Base-by-base conservation (phyloP, 2,329 filamentous ascomycete genomes). In the Magnaporthiopsis rhizophila region DNA sequence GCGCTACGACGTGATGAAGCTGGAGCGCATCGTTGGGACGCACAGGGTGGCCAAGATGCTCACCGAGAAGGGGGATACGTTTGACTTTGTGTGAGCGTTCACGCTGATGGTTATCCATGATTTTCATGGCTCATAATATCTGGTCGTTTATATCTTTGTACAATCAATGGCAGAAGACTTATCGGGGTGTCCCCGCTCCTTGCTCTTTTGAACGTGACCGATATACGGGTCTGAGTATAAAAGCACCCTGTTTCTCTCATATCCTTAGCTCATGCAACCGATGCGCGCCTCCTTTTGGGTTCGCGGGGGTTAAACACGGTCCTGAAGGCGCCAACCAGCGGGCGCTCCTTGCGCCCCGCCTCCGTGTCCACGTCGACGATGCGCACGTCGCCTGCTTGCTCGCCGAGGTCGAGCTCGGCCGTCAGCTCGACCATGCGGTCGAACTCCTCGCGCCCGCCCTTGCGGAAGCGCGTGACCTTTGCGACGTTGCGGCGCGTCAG, bases 21-120 rank as follows among this genome's bases (percentile, higher is more conserved):
- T 98, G 70, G 95, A 99, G 80, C 84, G 95, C 65, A 80, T 98
- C 56, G 93, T 93, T 2, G 95, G 95, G 1, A 90, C 84, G 2
- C 86, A 89, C 77, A 85, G 95, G 67, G 87, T 95, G 8, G 87
- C 86, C 21, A 90, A 87, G 74, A 95, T 99, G 92, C 80, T 97
- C 65, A 84, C 83, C 67, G 92, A 96, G 70, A 87, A 86, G 72
- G 88, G 88, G 3, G 94, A 98, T 83, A 95, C 91, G 0, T 99
- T 98, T 84, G 93, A 97, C 73, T 98, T 98, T 81, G 82, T 96
- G 34, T 61, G 45, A 53, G 45, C 21, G 18, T n/a, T n/a, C 5
- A 5, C n/a, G 15, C 6, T 15, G 21, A 21, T 45, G n/a, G n/a
- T n/a, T n/a, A n/a, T 18, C 7, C 45, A 18, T 13, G 2, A 7